A percentile compares a stretch with the other conserved stretches of the same genome.
Evolutionary conservation across 2,329 filamentous ascomycete genomes (phyloP).

Genomic region (Sphaceloma murrayae): DNA sequence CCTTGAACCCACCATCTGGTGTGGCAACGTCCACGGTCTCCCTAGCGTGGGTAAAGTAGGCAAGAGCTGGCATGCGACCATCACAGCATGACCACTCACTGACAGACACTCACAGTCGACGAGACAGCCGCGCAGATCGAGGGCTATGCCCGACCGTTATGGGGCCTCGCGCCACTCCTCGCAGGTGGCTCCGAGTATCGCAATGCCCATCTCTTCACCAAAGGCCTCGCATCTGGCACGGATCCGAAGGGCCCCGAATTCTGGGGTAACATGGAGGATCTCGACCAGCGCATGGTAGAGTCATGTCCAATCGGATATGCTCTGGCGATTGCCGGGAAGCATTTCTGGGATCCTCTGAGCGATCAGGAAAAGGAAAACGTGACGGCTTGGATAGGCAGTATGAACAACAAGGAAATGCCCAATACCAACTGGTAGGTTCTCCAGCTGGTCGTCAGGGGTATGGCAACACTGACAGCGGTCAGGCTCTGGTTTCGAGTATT

Average conservation of each 20-base stretch:
- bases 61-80: no score
- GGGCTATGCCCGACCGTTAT: conserved; percentile 64
- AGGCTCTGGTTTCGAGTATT: conserved; percentile 82
- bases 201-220: conserved; percentile 56
- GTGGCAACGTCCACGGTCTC: background rate
- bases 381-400: conserved; percentile 62
- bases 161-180: conserved; percentile 62
- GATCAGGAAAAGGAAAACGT: conserved; percentile 56
- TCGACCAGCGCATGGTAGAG: conserved; percentile 77
- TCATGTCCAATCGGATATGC: conserved; percentile 72
- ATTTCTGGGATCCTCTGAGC: conserved; percentile 57
- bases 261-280: conserved; percentile 67
- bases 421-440: conserved; percentile 53
- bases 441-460: background rate
- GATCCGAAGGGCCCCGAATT: conserved; percentile 61
- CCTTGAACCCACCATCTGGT: background rate
- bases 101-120: conserved; percentile 42
- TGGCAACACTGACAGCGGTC: conserved; percentile 25
- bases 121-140: conserved; percentile 69
- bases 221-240: conserved; percentile 61
- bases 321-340: conserved; percentile 55
- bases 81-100: background rate
- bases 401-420: conserved; percentile 64
- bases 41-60: no score
- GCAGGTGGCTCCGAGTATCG: conserved; percentile 58